Evolutionary conservation across 2,329 filamentous ascomycete species (phyloP), one percentile per base, ranked within the genome.

Genomic region (Exophiala phaeomuriformis): DNA sequence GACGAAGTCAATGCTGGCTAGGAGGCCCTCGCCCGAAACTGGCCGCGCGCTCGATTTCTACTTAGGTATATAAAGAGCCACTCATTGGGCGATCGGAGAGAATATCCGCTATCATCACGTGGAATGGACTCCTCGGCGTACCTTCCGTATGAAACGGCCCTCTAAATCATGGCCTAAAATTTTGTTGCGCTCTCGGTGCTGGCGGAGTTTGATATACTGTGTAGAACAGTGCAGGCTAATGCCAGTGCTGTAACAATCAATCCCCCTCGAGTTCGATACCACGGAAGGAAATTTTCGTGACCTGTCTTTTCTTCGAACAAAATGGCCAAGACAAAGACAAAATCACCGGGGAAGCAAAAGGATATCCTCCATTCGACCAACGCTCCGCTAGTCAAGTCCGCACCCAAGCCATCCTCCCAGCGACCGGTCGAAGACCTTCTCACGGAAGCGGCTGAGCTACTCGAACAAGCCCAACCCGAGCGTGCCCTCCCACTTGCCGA

Each of bases 401-500:
- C 64, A 69, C 63, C 71, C 68, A 47, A 51, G 48, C 69, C 69
- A 55, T 66, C 42, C 4, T 45, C 74, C 57, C 73, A 74, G 61
- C 73, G 77, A 61, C 73, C 77, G 30, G 76, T 79, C 3, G 73
- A 78, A 57, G 69, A 77, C 53, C 72, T 85, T 36, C 76, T 83
- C 58, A 73, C 76, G 44, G 72, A 81, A 66, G 80, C 81, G 5
- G 74, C 77, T 9, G 69, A 74, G 19, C 71, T 81, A 35, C 71
- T 84, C 33, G 77, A 83, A 61, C 80, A 79, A 32, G 77, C 76
- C 42, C 76, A 82, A 57, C 73, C 79, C 2, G 76, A 80, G 47
- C 75, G 76, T 57, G 82, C 81, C 28, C 75, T 84, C 28, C 66
- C 73, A 44, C 64, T 75, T 35, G 81, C 79, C 45, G 71, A 77